Conservation (phyloP, 352 stramenopile species). For the Phytophthora ramorum region DNA sequence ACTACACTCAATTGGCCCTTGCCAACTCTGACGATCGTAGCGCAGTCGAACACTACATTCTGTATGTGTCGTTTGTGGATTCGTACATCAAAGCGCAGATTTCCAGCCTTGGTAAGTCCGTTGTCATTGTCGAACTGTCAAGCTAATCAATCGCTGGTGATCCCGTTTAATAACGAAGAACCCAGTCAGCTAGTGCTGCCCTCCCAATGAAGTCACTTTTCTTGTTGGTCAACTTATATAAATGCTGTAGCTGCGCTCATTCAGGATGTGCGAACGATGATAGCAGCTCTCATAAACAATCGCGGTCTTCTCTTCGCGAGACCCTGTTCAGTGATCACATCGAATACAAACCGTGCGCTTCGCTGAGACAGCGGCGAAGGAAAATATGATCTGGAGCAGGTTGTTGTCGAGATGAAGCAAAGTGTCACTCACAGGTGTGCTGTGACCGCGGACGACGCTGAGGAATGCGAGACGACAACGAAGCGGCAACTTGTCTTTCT, state of each 20-base stretch:
- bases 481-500: slow-evolving; percentile 36
- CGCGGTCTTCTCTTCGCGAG: not conserved
- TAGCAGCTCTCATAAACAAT: slow-evolving; percentile 10
- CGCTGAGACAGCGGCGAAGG: slow-evolving; percentile 28
- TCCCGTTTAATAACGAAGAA: too few species aligned
- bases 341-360: slow-evolving; percentile 39
- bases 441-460: slow-evolving; percentile 27
- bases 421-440: slow-evolving; percentile 6
- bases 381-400: slow-evolving; percentile 31
- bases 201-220: not conserved
- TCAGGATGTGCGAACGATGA: not conserved
- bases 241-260: not conserved
- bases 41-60: too few species aligned
- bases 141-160: too few species aligned
- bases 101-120: too few species aligned
- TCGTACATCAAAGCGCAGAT: too few species aligned
- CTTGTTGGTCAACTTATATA: not conserved
- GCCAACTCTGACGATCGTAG: too few species aligned
- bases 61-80: too few species aligned
- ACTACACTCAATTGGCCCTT: too few species aligned
- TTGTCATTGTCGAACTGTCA: too few species aligned
- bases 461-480: slow-evolving; percentile 34
- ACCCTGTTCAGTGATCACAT: slow-evolving; percentile 25
- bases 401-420: slow-evolving; percentile 31
- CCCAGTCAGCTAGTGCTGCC: not conserved